These are phyloP conservation scores for Russula earlei DNA, from an alignment of 768 basidiomycete species.

Conservation along the genomic window DNA sequence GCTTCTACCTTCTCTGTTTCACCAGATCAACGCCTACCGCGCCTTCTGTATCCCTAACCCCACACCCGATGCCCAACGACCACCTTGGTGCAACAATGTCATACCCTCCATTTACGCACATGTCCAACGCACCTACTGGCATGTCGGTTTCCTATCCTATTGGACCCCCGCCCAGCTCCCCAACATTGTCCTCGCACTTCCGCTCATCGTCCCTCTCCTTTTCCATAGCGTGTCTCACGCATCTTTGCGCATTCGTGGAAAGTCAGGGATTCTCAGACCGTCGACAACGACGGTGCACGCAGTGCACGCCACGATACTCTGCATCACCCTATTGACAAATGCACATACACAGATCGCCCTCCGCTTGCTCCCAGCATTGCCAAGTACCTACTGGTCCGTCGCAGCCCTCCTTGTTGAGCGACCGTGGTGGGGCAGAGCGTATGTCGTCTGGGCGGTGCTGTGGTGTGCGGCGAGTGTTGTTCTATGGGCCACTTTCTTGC, in stretches of 20 bases:
- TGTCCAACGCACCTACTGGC: slow-evolving; percentile 82
- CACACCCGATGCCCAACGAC: slow-evolving; percentile 16
- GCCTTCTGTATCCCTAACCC: slow-evolving; percentile 46
- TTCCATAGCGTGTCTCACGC: slow-evolving; percentile 26
- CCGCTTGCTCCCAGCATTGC: slow-evolving; percentile 65
- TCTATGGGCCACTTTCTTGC: slow-evolving; percentile 79
- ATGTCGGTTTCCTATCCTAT: slow-evolving; percentile 72
- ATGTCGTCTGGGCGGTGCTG: slow-evolving; percentile 69
- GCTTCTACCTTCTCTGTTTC: slow-evolving; percentile 56
- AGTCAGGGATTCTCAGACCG: neutral
- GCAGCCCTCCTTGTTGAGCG: slow-evolving; percentile 49
- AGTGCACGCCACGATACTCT: slow-evolving; percentile 1
- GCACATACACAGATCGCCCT: slow-evolving; percentile 22
- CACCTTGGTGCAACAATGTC: slow-evolving; percentile 54
- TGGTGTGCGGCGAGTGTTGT: slow-evolving; percentile 68
- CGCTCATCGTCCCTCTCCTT: slow-evolving; percentile 49
- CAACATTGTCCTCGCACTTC: slow-evolving; percentile 75
- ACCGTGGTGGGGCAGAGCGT: slow-evolving; percentile 42
- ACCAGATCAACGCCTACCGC: slow-evolving; percentile 59
- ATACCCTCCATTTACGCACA: slow-evolving; percentile 72
- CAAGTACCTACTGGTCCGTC: slow-evolving; percentile 81
- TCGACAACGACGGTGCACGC: neutral
- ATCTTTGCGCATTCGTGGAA: neutral
- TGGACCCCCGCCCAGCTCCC: slow-evolving; percentile 80
- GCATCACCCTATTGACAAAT: slow-evolving; percentile 29